A percentile compares a stretch with the other conserved stretches of the same genome.
Evolutionary conservation across 192 early-diverging fungal species (phyloP).

Genomic region (Linnemannia hyalina): DNA sequence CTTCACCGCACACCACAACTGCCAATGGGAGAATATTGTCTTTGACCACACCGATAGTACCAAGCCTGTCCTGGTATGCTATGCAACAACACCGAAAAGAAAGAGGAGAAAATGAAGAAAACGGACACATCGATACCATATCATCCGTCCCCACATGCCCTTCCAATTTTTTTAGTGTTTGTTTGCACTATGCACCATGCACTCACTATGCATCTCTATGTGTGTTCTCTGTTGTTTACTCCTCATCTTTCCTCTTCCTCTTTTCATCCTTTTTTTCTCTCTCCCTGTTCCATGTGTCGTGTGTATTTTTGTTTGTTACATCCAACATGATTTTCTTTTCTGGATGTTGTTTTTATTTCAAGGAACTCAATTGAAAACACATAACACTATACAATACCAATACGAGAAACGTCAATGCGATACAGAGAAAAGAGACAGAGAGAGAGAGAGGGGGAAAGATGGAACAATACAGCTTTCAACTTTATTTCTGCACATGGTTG

Average conservation of each 20-base stretch:
- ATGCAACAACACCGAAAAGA: neutral
- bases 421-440: too few relatives aligned
- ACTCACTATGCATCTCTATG: neutral
- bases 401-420: neutral
- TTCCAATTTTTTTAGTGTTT: neutral
- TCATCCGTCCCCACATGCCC: constrained; percentile 3
- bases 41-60: constrained; percentile 30
- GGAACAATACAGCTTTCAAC: neutral
- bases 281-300: neutral
- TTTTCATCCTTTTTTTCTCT: neutral
- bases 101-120: neutral
- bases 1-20: constrained; percentile 37
- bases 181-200: neutral
- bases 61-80: constrained; percentile 33
- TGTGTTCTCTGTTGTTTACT: too few relatives aligned
- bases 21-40: constrained; percentile 40
- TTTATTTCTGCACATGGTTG: neutral
- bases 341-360: neutral
- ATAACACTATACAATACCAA: neutral
- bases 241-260: constrained; percentile 7
- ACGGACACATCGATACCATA: neutral
- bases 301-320: constrained; percentile 12
- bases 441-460: neutral
- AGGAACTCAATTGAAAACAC: neutral
- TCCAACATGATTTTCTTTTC: neutral